Base-by-base conservation (phyloP, 768 basidiomycete genomes). In the Cystobasidium onofrii region DNA sequence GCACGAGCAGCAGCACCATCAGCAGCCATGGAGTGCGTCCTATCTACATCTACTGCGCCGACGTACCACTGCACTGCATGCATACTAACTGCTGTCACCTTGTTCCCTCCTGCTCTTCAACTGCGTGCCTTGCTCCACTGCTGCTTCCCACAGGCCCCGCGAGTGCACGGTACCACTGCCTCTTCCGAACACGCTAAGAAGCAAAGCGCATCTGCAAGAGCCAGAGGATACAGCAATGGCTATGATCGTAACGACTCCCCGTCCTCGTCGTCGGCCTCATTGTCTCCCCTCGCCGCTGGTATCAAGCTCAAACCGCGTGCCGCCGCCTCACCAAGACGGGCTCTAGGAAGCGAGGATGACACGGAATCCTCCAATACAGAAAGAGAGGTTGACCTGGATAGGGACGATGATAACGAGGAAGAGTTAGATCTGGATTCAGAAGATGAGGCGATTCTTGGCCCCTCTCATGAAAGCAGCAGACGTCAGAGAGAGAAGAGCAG, bases 371-470 rank as follows among this genome's bases (percentile, higher is more conserved):
- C 63, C 10, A 44, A 39, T 44, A 64, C 34, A 6, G 43, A 64
- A 23, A 64, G 36, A 34, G 65, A 44, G 34, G 12, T 64, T n/a
- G 34, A 39, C 63, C 12, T 20, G 39, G 3, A 43, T 4, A 41
- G 63, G 7, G 63, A 43, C 1, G 34, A 34, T 25, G 20, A 50
- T 31, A 20, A 67, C 54, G 65, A 4, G 27, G 65, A 50, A 52
- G 44, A 64, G 36, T 41, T 67, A 33, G 41, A 60, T 29, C 57
- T 60, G 15, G 65, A 67, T 33, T 41, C 41, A 7, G 65, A 67
- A 54, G 65, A 67, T 50, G 65, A 67, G 31, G 65, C 65, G 4
- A 67, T 67, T 50, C 46, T 67, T 29, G 65, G 65, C 15, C 44
- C 65, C 9, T n/a, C 63, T n/a, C 20, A 50, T n/a, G n/a, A 39